Percentiles rank a stretch among this genome's conserved stretches.
Evolutionary conservation across 1,284 basidiomycete species (phyloP).

Genomic region (Austropuccinia psidii): DNA sequence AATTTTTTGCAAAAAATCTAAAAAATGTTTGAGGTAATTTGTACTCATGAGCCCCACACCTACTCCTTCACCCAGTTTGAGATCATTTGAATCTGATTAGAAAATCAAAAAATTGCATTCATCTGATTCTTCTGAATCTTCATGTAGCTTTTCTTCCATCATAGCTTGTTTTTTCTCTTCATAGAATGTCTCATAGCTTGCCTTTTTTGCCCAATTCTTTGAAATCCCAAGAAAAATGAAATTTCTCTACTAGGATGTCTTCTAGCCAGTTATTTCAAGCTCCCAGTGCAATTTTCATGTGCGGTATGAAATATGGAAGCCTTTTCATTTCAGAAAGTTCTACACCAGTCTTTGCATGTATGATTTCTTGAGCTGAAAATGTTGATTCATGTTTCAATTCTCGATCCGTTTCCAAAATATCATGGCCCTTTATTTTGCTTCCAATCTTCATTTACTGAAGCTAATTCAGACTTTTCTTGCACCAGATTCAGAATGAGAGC

Average conservation of each 20-base stretch:
- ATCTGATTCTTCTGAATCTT: too few relatives aligned
- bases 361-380: background rate
- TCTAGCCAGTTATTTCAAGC: slow-evolving; percentile 26
- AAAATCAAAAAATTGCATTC: too few relatives aligned
- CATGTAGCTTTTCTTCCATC: too few relatives aligned
- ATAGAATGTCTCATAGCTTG: background rate
- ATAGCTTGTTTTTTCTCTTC: background rate
- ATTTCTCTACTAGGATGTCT: slow-evolving; percentile 16
- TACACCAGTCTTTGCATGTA: background rate
- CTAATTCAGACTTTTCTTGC: background rate
- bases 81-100: too few relatives aligned
- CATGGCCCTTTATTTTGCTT: background rate
- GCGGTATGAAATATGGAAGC: background rate
- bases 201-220: background rate
- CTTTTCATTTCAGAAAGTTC: background rate
- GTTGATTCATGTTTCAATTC: background rate
- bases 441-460: background rate
- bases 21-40: background rate
- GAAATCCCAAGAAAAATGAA: slow-evolving; percentile 12
- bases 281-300: background rate
- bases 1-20: background rate
- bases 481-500: slow-evolving; percentile 3
- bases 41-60: background rate
- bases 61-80: background rate
- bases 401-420: background rate